phyloP scores from a whole-genome alignment of 2,329 filamentous ascomycete genomes.

The Penicillium oxalicum region DNA sequence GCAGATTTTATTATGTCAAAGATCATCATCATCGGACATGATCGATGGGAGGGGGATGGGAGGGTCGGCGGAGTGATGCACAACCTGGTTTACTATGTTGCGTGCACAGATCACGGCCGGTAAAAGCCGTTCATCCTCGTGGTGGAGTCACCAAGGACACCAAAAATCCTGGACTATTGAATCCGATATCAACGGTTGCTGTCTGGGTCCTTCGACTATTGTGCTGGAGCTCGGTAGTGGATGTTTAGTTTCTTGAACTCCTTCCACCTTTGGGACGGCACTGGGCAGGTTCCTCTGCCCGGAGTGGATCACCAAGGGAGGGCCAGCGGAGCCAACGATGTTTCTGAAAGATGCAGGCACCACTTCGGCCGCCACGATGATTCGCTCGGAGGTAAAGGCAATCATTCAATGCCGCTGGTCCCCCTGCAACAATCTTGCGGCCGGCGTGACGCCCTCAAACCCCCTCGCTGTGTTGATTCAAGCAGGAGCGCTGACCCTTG shows the following conservation, averaged over 20 bases:
- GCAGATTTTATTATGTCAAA: constrained; percentile 3
- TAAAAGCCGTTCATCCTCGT: not conserved
- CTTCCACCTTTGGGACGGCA: not conserved
- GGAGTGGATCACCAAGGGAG: not conserved
- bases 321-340: constrained; percentile 9
- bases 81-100: not conserved
- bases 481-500: not conserved
- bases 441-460: constrained; percentile 13
- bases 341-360: constrained; percentile 12
- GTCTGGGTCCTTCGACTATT: no score
- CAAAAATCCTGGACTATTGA: not conserved
- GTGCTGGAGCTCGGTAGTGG: not conserved
- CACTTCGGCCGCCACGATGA: constrained; percentile 2
- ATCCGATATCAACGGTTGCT: no score
- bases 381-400: constrained; percentile 5
- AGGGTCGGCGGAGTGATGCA: no score
- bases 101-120: not conserved
- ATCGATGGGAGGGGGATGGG: no score
- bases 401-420: constrained; percentile 6
- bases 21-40: not conserved
- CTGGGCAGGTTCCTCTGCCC: not conserved
- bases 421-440: constrained; percentile 11
- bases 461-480: not conserved
- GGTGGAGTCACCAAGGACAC: not conserved
- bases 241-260: not conserved